Evolutionary conservation across 2,329 filamentous ascomycete species (phyloP), one percentile per base, ranked within the genome.

Genomic region (Alternaria angustiovoidea): DNA sequence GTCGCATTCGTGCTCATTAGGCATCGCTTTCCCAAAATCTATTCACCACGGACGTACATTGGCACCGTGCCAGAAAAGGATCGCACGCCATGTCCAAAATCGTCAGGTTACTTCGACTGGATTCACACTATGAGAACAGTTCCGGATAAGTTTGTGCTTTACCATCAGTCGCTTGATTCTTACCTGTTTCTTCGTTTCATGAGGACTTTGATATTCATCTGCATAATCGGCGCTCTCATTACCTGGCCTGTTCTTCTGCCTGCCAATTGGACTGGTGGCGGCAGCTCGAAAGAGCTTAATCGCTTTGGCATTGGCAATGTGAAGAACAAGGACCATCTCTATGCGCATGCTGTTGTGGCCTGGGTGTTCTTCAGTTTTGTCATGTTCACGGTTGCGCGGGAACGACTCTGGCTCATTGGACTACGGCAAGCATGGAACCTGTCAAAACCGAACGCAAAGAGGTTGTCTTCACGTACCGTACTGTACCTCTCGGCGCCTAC

Each of bases 201-300:
- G 65, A 92, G 93, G 73, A 90, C 95, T 54, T 82, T 90, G 28
- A 87, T 90, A 55, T 85, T 91, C 61, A 90, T 96, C 66, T 94
- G 91, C 79, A 86, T 98, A 46, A 89, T 94, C 9, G 95, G 95
- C 59, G 92, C 89, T 72, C 82, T 86, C 68, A 89, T 98, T 60
- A 94, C 92, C 18, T 97, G 92, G 89, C 94, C 95, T 0, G 84
- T 97, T 39, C 83, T 98, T 22, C 93, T 91, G 88, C 94, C 95
- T 0, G 82, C 98, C 77, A 96, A 98, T 77, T 88, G 88, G 34
- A 97, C 93, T 1, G 95, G 94, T 28, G 89, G 89, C 22, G 89
- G 83, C 16, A 82, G 81, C 1, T 81, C 87, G 51, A 59, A 69
- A 11, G 86, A 97, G 79, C 85, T 99, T 42, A 89, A 97, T 72